Evolutionary conservation across 352 stramenopile genomes (phyloP).

Genomic region (Phytophthora meadii): DNA sequence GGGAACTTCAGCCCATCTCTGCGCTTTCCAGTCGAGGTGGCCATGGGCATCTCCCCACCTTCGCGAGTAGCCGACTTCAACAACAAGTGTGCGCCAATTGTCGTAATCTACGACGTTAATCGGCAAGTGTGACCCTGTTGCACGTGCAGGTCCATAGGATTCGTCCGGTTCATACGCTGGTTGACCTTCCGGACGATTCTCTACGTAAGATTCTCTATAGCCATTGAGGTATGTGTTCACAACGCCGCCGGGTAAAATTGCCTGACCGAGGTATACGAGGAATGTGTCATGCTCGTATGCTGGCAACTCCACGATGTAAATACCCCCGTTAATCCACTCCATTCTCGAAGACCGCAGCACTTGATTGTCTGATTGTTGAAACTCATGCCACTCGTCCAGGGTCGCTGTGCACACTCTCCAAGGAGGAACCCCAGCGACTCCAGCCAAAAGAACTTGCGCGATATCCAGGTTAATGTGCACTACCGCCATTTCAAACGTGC

Average conservation of each 20-base stretch:
- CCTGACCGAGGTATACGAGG: not conserved
- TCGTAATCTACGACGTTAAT: too few species aligned
- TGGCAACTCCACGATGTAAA: conserved; percentile 7
- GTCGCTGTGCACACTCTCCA: too few species aligned
- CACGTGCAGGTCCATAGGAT: not conserved
- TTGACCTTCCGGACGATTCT: not conserved
- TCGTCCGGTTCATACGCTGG: not conserved
- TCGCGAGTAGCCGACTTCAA: conserved; percentile 1
- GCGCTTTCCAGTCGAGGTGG: conserved; percentile 8
- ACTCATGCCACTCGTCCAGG: too few species aligned
- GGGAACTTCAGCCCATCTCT: not conserved
- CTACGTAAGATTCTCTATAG: not conserved
- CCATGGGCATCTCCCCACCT: not conserved
- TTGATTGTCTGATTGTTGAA: not conserved
- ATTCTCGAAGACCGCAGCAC: conserved; percentile 1
- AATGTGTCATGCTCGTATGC: not conserved
- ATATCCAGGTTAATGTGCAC: not conserved
- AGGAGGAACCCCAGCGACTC: too few species aligned
- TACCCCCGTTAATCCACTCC: conserved; percentile 7
- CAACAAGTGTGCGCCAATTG: conserved; percentile 4
- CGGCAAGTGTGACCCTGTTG: not conserved
- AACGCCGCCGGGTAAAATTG: not conserved
- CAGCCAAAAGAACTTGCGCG: not conserved
- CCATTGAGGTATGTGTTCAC: not conserved
- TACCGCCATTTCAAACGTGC: too few species aligned